These are phyloP conservation scores for Chlorella sp. DNA, from an alignment of 139 green algal genomes.

Conservation along the genomic window DNA sequence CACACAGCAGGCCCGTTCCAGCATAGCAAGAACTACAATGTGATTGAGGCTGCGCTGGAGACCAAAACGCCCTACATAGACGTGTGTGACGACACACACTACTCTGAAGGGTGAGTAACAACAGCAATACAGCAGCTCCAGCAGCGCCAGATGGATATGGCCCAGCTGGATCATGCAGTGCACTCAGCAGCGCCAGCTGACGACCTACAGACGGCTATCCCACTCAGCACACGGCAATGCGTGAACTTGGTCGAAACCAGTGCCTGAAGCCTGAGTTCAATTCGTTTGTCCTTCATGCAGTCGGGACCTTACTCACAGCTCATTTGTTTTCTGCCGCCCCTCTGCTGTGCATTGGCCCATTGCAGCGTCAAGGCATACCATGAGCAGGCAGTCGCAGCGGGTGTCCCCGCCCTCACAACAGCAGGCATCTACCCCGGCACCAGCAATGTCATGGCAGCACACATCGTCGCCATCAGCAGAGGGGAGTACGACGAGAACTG, in stretches of 20 bases:
- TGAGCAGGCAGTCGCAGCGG: conserved; percentile 58
- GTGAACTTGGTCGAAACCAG: too few species aligned
- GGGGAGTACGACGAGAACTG: conserved; percentile 55
- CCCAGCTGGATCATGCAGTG: too few species aligned
- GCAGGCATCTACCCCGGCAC: conserved; percentile 85
- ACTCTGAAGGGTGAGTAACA: conserved; percentile 53
- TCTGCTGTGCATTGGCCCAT: too few species aligned
- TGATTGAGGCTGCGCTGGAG: conserved; percentile 74
- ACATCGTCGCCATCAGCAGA: conserved; percentile 70
- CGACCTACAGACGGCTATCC: too few species aligned
- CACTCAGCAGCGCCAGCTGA: too few species aligned
- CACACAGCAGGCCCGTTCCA: conserved; percentile 95
- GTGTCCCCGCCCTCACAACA: conserved; percentile 84
- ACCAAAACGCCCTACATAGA: conserved; percentile 83
- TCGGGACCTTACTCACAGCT: too few species aligned
- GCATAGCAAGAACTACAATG: conserved; percentile 51
- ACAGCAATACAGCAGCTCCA: too few species aligned
- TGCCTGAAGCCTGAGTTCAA: too few species aligned
- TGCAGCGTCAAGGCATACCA: conserved; percentile 44
- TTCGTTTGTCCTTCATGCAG: too few species aligned
- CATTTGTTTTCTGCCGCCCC: too few species aligned
- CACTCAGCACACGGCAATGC: too few species aligned
- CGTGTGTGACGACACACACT: conserved; percentile 90
- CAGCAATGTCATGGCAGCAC: conserved; percentile 89
- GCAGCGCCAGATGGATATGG: too few species aligned